phyloP scores from a whole-genome alignment of 495 filamentous ascomycete species.

The Aspergillus bridgeri region DNA sequence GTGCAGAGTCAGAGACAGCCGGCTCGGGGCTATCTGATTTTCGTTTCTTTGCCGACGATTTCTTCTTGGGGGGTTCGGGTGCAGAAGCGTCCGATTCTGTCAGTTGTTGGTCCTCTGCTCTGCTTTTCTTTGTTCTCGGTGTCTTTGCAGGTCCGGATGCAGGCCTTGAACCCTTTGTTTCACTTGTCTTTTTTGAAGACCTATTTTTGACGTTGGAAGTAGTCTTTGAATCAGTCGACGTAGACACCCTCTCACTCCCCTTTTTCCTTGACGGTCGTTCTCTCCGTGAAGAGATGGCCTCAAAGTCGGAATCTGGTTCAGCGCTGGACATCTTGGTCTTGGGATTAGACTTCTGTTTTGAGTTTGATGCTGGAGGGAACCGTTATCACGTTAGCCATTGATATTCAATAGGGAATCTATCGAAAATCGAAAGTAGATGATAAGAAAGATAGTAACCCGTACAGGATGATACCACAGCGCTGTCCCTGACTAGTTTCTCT shows the following conservation, averaged over 20 bases:
- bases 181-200: background rate
- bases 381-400: background rate
- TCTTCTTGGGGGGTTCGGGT: background rate
- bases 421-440: background rate
- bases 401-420: background rate
- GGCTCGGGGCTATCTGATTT: background rate
- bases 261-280: background rate
- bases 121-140: background rate
- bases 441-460: background rate
- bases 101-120: background rate
- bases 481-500: conserved; percentile 25
- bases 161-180: background rate
- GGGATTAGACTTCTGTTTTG: background rate
- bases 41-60: background rate
- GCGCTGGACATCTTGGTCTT: background rate
- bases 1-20: background rate
- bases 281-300: background rate
- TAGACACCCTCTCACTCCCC: background rate
- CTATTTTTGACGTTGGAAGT: background rate
- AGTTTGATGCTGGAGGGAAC: background rate
- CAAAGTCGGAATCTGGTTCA: background rate
- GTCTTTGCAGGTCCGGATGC: background rate
- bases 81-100: background rate
- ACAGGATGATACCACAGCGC: background rate
- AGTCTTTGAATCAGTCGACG: background rate